Evolutionary conservation across 257 asterid genomes (phyloP), one percentile per base, ranked within the genome.

Genomic region (Solanum pinnatisectum): DNA sequence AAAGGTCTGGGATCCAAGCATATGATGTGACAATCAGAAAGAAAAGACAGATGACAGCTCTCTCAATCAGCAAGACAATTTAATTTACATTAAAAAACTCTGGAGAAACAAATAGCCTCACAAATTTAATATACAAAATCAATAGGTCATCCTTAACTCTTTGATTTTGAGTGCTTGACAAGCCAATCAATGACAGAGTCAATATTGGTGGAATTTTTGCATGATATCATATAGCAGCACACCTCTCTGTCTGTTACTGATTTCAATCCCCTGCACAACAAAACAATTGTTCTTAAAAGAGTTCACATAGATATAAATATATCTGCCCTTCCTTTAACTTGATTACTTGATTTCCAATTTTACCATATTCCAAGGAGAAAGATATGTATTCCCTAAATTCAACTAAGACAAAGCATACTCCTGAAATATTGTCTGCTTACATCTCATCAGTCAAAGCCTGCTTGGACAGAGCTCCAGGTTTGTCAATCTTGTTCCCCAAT

Each of bases 131-230:
- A 87, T 25, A 78, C 90, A 88, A 92, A 87, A 88, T 46, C 35
- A 87, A 89, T 70, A 59, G 81, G 68, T 74, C 84, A 79, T 42
- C 65, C 39, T 42, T 91, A 95, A 92, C 94, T 95, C 95, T 95
- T 94, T 32, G 97, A 95, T 89, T 96, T 97, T 2, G 99, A 96
- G 90, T 94, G 98, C 93, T 94, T 96, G 46, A 97, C 98, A 8
- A 97, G 95, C 99, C 98, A 97, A 72, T 97, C 98, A 37, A 97
- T 96, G 83, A 97, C 98, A 86, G 94, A 95, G 88, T 97, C 98
- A 60, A 97, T 97, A 91, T 97, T 97, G 56, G 98, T 94, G 3
- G 98, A 96, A 92, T 94, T 95, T 92, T 96, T 96, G 98, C 99
- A 97, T 30, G 99, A 96, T 91, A 97, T 96, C 98, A 97, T 95